A percentile compares a stretch with the other conserved stretches of the same genome.
phyloP scores from a whole-genome alignment of 176 grass and related monocot genomes.

The Avena sativa region DNA sequence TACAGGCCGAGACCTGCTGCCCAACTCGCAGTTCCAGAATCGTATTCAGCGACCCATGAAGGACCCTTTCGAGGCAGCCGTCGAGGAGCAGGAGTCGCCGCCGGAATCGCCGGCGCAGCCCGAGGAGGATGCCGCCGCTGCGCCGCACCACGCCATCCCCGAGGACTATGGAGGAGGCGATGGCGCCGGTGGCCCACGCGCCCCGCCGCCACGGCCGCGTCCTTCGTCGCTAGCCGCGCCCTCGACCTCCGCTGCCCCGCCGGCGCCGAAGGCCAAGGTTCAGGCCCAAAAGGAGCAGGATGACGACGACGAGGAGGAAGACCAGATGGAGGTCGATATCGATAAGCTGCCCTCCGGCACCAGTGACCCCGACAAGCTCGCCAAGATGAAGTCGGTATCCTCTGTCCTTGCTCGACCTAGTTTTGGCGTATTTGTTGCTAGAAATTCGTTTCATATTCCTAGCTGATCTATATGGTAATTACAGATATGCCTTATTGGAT shows the following conservation, averaged over 20 bases:
- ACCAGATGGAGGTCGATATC: constrained; percentile 97
- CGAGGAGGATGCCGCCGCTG: constrained; percentile 49
- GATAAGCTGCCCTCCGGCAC: constrained; percentile 76
- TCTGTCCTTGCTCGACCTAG: background rate
- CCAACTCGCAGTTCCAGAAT: background rate
- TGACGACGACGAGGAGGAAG: constrained; percentile 89
- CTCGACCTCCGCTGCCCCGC: constrained; percentile 26
- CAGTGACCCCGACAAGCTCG: constrained; percentile 87
- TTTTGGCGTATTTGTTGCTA: background rate
- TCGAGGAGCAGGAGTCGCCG: constrained; percentile 90
- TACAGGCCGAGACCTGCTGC: too few relatives aligned
- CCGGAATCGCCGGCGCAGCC: constrained; percentile 64
- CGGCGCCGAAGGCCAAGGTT: constrained; percentile 38
- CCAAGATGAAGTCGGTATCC: constrained; percentile 88
- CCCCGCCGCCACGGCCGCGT: constrained; percentile 30
- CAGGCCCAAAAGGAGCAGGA: constrained; percentile 67
- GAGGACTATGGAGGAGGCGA: constrained; percentile 51
- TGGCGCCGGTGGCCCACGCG: constrained; percentile 28
- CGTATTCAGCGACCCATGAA: constrained; percentile 56
- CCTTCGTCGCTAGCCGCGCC: constrained; percentile 29
- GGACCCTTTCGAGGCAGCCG: constrained; percentile 95
- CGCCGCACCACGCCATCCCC: background rate
- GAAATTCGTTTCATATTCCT: background rate
- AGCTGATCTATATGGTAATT: background rate
- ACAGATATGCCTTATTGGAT: background rate